Percentiles rank a stretch among this genome's conserved stretches.
Evolutionary conservation across 2,329 filamentous ascomycete species (phyloP).

Genomic region (Alternaria metachromatica): DNA sequence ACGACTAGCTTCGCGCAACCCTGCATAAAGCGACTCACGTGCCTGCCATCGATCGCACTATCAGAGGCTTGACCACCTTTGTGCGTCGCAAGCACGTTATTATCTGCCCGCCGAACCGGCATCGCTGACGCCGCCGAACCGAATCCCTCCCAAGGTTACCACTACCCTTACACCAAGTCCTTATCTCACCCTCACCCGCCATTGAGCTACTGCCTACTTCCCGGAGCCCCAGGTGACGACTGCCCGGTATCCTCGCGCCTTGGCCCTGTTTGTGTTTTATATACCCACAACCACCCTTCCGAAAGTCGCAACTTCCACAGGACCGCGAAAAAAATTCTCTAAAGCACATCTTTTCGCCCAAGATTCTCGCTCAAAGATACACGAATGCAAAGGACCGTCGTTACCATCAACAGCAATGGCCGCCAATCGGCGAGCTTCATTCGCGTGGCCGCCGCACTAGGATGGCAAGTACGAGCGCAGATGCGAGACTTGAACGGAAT

Average conservation of each 20-base stretch:
- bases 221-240: conserved; percentile 10
- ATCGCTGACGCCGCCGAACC: conserved; percentile 19
- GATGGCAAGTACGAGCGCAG: conserved; percentile 92
- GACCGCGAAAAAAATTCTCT: not conserved
- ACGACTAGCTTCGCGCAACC: conserved; percentile 17
- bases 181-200: conserved; percentile 29
- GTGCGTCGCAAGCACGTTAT: conserved; percentile 23
- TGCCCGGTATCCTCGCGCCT: conserved; percentile 23
- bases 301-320: conserved; percentile 2
- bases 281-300: conserved; percentile 21
- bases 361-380: conserved; percentile 7
- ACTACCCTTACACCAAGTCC: conserved; percentile 24
- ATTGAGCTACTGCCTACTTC: conserved; percentile 15
- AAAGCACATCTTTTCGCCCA: not conserved
- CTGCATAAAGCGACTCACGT: conserved; percentile 40
- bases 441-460: conserved; percentile 89
- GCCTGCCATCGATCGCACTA: conserved; percentile 21
- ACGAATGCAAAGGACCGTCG: conserved; percentile 69
- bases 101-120: conserved; percentile 33
- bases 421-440: conserved; percentile 96
- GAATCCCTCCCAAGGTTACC: conserved; percentile 15
- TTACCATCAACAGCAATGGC: conserved; percentile 94
- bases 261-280: conserved; percentile 30
- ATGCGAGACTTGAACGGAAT: conserved; percentile 85
- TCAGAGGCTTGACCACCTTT: conserved; percentile 13